Evolutionary conservation across 2,329 filamentous ascomycete genomes (phyloP).

Genomic region (Penicillium sclerotigenum): DNA sequence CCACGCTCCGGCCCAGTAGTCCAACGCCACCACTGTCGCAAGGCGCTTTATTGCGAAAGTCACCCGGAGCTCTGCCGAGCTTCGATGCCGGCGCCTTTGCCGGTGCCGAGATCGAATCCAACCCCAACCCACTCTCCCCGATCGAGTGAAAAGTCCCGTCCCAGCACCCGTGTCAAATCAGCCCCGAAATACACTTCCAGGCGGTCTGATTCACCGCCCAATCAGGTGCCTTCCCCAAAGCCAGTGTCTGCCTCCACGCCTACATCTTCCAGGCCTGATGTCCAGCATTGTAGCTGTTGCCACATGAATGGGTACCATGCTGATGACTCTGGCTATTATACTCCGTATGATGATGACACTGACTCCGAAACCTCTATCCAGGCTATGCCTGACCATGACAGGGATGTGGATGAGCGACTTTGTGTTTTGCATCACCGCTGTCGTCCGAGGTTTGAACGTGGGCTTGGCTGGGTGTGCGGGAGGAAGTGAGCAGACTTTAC

Average conservation of each 20-base stretch:
- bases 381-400: neutral
- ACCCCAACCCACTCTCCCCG: neutral
- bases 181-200: neutral
- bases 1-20: neutral
- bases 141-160: neutral
- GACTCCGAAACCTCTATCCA: neutral
- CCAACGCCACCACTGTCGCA: neutral
- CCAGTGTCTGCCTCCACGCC: neutral
- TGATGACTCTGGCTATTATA: neutral
- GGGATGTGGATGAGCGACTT: neutral
- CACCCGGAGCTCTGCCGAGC: constrained; percentile 1
- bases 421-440: constrained; percentile 5
- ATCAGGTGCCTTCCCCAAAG: neutral
- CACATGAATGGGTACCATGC: neutral
- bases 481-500: neutral
- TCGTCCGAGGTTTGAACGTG: constrained; percentile 1
- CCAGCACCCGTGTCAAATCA: neutral
- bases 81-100: neutral
- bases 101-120: neutral
- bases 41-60: neutral
- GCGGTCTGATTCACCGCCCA: neutral
- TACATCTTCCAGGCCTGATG: neutral
- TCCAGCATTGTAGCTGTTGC: neutral
- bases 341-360: neutral
- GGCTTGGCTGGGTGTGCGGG: constrained; percentile 3